Evolutionary conservation across 202 grass and related monocot genomes (phyloP).

Genomic region (Setaria viridis): DNA sequence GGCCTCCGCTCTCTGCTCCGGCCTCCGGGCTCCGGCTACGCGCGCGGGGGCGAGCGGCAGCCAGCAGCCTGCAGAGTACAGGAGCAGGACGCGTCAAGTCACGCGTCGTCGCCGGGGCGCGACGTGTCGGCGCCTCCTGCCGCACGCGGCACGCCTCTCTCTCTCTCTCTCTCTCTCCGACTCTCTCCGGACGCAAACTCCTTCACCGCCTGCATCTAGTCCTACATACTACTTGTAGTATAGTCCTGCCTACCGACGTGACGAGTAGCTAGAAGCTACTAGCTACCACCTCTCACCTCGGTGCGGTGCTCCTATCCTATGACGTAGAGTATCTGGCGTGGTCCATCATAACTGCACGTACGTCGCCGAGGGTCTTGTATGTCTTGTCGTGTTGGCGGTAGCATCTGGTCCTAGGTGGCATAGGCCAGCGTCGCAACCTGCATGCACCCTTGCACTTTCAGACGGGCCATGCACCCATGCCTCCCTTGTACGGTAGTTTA

Average conservation of each 20-base stretch:
- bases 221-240: background rate
- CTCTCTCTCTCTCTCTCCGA: too few relatives aligned
- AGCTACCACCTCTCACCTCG: background rate
- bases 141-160: background rate
- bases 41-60: background rate
- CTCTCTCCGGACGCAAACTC: background rate
- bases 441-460: background rate
- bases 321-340: background rate
- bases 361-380: constrained; percentile 13
- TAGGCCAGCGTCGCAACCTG: background rate
- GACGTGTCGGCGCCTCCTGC: background rate
- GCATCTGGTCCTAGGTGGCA: constrained; percentile 16
- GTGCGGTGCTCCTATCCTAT: background rate
- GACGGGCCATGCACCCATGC: background rate
- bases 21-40: background rate
- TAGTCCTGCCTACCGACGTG: background rate
- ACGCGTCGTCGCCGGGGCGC: background rate
- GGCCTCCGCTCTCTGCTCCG: too few relatives aligned
- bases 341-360: constrained; percentile 23
- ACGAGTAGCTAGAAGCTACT: background rate
- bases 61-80: too few relatives aligned
- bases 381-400: constrained; percentile 18
- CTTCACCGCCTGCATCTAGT: background rate
- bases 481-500: background rate
- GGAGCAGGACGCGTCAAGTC: background rate